Evolutionary conservation across 768 basidiomycete genomes (phyloP), one percentile per base, ranked within the genome.

Genomic region (Saitozyma podzolica): DNA sequence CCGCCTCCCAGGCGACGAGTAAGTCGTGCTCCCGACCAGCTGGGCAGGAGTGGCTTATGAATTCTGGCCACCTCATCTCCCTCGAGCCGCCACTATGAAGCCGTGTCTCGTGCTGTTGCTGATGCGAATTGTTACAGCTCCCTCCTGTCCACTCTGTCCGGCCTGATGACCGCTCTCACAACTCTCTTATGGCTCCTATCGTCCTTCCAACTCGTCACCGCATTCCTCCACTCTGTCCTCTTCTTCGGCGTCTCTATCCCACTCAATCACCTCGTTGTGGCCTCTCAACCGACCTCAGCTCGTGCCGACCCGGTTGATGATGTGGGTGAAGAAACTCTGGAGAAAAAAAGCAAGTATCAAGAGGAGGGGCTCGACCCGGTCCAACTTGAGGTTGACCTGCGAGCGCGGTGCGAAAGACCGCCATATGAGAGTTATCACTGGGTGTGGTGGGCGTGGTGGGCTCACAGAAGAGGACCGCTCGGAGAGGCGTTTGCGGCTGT

Each of bases 311-410:
- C 45, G 13, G n/a, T 17, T 47, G 13, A 17, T 6, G 45, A 47
- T 13, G 45, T 11, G 13, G 13, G 45, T 17, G 45, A 47, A 6
- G 6, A 47, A 47, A 47, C 45, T 11, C 45, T 6, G 19, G 86
- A 88, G 3, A 83, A 83, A n/a, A 85, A 85, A 4, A 85, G 50
- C 42, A 62, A 43, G 40, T 40, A 49, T 42, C 37, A n/a, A 14
- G 13, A 55, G 2, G 8, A 14, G 52, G 29, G 56, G 29, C 42
- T 14, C 11, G 68, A 63, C 13, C n/a, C 39, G 37, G 55, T 66
- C 1, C 65, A 72, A 45, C 60, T 50, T 37, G 72, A 75, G 59
- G 70, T 74, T 17, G 71, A 71, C 45, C 39, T 77, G 19, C 42
- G 68, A 50, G 72, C 67, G 0, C 50, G 59, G 58, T 83, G 39